These are phyloP conservation scores for Aspergillus nidulans DNA, from an alignment of 495 filamentous ascomycete genomes.

Conservation along the genomic window DNA sequence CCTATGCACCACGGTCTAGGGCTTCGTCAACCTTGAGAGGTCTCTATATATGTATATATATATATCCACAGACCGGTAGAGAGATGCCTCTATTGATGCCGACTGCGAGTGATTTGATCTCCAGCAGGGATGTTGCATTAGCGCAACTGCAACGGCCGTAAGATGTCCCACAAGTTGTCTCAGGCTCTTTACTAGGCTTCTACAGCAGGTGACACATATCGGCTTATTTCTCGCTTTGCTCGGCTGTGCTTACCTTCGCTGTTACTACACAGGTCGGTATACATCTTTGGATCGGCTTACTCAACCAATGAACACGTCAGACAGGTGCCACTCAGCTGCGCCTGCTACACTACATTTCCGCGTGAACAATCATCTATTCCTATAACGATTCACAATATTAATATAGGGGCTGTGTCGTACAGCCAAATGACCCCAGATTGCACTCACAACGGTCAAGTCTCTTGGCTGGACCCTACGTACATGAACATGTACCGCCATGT, in stretches of 20 bases:
- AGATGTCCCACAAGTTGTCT: not conserved
- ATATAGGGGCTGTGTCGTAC: too few relatives aligned
- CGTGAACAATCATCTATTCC: too few relatives aligned
- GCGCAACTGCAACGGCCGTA: not conserved
- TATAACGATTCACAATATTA: too few relatives aligned
- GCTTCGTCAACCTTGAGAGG: too few relatives aligned
- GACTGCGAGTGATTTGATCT: not conserved
- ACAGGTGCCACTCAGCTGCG: not conserved
- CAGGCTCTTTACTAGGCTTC: not conserved
- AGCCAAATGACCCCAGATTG: too few relatives aligned
- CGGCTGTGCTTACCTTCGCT: not conserved
- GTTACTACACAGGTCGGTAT: not conserved
- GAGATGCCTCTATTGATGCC: too few relatives aligned
- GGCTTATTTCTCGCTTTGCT: not conserved
- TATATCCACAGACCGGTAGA: too few relatives aligned
- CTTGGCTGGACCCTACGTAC: too few relatives aligned
- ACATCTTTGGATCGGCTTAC: not conserved
- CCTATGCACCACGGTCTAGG: too few relatives aligned
- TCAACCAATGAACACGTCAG: constrained; percentile 2
- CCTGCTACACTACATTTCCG: not conserved
- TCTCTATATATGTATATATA: too few relatives aligned
- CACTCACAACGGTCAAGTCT: too few relatives aligned
- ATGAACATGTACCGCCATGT: too few relatives aligned
- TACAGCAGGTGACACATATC: not conserved
- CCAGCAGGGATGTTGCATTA: not conserved